phyloP scores from a whole-genome alignment of 2,329 filamentous ascomycete species.

The Pseudogymnoascus verrucosus region DNA sequence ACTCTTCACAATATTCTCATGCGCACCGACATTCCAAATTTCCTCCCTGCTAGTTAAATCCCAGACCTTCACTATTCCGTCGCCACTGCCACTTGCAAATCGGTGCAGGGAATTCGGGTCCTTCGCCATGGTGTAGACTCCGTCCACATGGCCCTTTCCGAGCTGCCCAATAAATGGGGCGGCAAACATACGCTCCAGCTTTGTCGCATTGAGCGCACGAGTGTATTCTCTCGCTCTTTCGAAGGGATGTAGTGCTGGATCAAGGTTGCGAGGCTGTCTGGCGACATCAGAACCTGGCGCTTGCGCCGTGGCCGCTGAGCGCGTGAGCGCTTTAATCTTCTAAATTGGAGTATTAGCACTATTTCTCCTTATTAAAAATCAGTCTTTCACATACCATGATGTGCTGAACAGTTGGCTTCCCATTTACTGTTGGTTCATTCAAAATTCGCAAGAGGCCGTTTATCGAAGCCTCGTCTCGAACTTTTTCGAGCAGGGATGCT shows the following conservation, averaged over 20 bases:
- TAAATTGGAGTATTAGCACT: conserved; percentile 14
- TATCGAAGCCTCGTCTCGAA: conserved; percentile 9
- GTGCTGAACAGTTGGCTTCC: conserved; percentile 15
- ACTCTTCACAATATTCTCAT: conserved; percentile 90
- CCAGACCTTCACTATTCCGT: conserved; percentile 93
- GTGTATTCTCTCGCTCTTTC: conserved; percentile 84
- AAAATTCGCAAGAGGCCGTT: background rate
- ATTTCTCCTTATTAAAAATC: background rate
- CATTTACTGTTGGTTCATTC: conserved; percentile 5
- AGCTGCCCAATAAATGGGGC: conserved; percentile 79
- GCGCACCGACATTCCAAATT: conserved; percentile 70
- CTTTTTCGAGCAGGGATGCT: conserved; percentile 12
- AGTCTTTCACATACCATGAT: conserved; percentile 22
- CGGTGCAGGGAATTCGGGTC: conserved; percentile 66
- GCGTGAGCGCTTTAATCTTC: conserved; percentile 61
- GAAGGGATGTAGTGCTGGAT: conserved; percentile 83
- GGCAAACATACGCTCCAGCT: conserved; percentile 87
- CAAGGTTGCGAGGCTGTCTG: conserved; percentile 63
- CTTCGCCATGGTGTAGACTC: conserved; percentile 73
- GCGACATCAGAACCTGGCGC: conserved; percentile 58
- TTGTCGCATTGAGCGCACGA: conserved; percentile 72
- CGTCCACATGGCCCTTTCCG: conserved; percentile 85
- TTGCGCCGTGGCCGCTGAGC: conserved; percentile 56
- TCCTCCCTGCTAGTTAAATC: conserved; percentile 66
- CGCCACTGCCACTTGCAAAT: conserved; percentile 77